Base-by-base conservation (phyloP, 2,329 filamentous ascomycete genomes). In the Leptographium wingfieldii region DNA sequence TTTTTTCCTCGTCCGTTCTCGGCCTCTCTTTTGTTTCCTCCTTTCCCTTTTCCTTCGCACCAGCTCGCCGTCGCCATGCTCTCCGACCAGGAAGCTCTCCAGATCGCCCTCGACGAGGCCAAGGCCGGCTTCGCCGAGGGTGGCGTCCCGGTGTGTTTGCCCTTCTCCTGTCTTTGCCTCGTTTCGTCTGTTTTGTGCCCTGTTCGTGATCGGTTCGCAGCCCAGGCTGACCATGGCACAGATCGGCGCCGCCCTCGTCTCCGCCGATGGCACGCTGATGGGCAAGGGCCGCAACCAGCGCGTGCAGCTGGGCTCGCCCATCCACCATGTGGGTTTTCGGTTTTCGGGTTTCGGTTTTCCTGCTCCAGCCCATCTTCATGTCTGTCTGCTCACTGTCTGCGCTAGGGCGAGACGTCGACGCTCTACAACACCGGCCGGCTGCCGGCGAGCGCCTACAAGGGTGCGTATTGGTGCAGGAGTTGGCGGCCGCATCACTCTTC, bases 211-310 rank as follows among this genome's bases (percentile, higher is more conserved):
- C 22, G 5, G 11, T 27, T 29, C 10, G 5, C 22, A 22, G 22
- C 22, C 22, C 22, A 22, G 22, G 22, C 22, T 31, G 31, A 31
- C 31, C 31, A 31, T 31, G 4, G 31, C 46, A 7, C 63, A 79
- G 76, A 80, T 81, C 59, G 79, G 79, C 49, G 78, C 79, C 19
- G 77, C 75, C 22, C 76, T 92, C 31, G 79, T 91, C n/a, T 80
- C 82, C 48, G 80, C 79, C 60, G 81, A 88, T 65, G 88, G 88
- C 62, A 83, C 78, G 63, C 81, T 91, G 49, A 76, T 91, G 5
- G 87, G 87, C 22, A 77, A 80, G 61, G 87, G 87, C 12, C 87
- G 87, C 69, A 92, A 92, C 67, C 83, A 87, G 83, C 78, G 88
- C 60, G 81, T 90, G 22, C 88, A 92, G 71, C 85, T 84, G 60